These are phyloP conservation scores for Samsoniella hepiali DNA, from an alignment of 2,329 filamentous ascomycete genomes.

Conservation along the genomic window DNA sequence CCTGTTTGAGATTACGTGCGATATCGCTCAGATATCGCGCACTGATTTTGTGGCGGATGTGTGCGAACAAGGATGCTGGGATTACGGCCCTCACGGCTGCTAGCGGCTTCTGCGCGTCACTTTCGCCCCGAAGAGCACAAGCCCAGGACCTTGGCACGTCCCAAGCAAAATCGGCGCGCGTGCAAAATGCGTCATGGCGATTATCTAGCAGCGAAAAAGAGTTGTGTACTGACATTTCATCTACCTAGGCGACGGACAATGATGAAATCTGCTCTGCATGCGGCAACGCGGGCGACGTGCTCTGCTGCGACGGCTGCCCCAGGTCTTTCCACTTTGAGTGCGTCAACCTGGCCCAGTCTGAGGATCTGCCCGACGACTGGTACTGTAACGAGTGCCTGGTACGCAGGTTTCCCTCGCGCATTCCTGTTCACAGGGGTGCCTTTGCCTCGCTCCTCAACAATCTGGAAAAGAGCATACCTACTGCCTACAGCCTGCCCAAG, in stretches of 20 bases:
- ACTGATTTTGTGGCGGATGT: slow-evolving; percentile 2
- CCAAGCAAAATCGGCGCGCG: background rate
- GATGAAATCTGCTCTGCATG: slow-evolving; percentile 90
- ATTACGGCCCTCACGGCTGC: background rate
- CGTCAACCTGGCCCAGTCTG: slow-evolving; percentile 73
- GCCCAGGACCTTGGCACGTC: background rate
- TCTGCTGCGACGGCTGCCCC: slow-evolving; percentile 91
- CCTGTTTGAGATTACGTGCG: background rate
- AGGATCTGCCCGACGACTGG: slow-evolving; percentile 72
- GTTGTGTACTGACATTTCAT: slow-evolving; percentile 32
- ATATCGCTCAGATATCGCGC: background rate
- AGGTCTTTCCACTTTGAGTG: slow-evolving; percentile 89
- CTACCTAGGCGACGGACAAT: slow-evolving; percentile 57
- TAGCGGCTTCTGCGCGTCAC: slow-evolving; percentile 11
- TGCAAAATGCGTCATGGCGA: background rate
- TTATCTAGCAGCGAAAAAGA: slow-evolving; percentile 15
- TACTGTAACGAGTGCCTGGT: slow-evolving; percentile 72
- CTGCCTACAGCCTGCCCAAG: slow-evolving; percentile 68
- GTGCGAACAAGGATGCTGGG: background rate
- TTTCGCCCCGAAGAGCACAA: background rate
- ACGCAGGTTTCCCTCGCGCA: slow-evolving; percentile 44
- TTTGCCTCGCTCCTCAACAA: slow-evolving; percentile 62
- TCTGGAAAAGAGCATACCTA: slow-evolving; percentile 67
- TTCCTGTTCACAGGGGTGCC: slow-evolving; percentile 49
- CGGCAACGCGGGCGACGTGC: slow-evolving; percentile 74